These are phyloP conservation scores for Microdochium paspali DNA, from an alignment of 2,329 filamentous ascomycete genomes.

Conservation along the genomic window DNA sequence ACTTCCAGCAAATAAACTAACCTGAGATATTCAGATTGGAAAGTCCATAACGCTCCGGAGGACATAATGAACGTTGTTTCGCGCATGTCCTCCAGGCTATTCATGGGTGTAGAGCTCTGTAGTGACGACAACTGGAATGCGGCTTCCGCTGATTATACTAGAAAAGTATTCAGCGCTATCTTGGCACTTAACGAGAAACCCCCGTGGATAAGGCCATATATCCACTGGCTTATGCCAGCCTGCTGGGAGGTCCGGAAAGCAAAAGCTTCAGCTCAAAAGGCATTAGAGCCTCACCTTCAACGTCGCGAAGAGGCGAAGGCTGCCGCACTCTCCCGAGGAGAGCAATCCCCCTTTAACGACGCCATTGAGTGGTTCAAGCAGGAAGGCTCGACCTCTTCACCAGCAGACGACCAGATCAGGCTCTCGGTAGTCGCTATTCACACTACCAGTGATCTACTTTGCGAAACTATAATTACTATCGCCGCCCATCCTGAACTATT, in stretches of 20 bases:
- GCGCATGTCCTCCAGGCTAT: constrained; percentile 9
- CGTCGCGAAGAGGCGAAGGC: constrained; percentile 3
- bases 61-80: constrained; percentile 6
- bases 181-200: constrained; percentile 7
- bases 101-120: constrained; percentile 11
- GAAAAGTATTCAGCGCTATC: constrained; percentile 1
- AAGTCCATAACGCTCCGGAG: constrained; percentile 3
- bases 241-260: constrained; percentile 6
- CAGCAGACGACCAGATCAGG: constrained; percentile 6
- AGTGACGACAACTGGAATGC: constrained; percentile 10
- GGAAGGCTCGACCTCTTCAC: not conserved
- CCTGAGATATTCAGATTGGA: constrained; percentile 8
- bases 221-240: constrained; percentile 10
- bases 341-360: constrained; percentile 7
- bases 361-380: constrained; percentile 10
- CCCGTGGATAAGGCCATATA: constrained; percentile 4
- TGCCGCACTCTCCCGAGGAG: not conserved
- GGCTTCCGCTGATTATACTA: constrained; percentile 5
- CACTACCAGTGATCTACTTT: constrained; percentile 11
- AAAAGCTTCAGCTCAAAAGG: constrained; percentile 2
- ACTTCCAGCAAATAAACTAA: not conserved
- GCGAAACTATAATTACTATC: constrained; percentile 11
- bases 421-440: constrained; percentile 13
- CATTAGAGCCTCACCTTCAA: constrained; percentile 7
- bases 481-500: constrained; percentile 10